Evolutionary conservation across 345 rosid genomes (phyloP).

Genomic region (Salix suchowensis): DNA sequence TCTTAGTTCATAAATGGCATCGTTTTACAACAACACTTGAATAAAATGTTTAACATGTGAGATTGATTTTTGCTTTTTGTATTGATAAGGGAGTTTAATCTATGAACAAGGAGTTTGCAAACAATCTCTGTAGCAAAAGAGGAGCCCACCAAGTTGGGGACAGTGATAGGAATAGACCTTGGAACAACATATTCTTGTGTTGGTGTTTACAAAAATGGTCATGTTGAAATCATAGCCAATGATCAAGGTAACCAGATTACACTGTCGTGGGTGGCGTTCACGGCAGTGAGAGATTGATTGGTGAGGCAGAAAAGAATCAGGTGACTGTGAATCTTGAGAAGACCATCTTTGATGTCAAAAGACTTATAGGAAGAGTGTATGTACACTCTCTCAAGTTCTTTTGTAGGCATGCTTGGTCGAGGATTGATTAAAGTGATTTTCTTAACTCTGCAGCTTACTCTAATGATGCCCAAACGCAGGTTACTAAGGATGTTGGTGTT

Average conservation of each 20-base stretch:
- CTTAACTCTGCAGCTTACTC: constrained; percentile 16
- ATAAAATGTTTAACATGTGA: too few relatives aligned
- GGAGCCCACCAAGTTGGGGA: constrained; percentile 73
- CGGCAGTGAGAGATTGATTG: constrained; percentile 88
- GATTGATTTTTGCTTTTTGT: too few relatives aligned
- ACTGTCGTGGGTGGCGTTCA: constrained; percentile 96
- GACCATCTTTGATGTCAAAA: constrained; percentile 28
- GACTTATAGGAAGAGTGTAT: constrained; percentile 31
- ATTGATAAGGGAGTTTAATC: constrained; percentile 11
- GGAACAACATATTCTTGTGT: constrained; percentile 97
- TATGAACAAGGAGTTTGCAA: constrained; percentile 51
- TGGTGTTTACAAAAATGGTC: constrained; percentile 94
- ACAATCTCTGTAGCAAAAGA: constrained; percentile 58
- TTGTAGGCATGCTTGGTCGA: not conserved
- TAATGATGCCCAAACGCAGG: constrained; percentile 29
- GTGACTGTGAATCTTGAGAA: constrained; percentile 19
- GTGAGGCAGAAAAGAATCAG: constrained; percentile 70
- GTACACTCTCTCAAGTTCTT: too few relatives aligned
- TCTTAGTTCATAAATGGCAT: too few relatives aligned
- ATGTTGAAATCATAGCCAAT: constrained; percentile 94
- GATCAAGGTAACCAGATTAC: constrained; percentile 99
- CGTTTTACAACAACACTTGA: too few relatives aligned
- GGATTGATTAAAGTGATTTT: not conserved
- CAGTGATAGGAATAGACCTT: constrained; percentile 91
- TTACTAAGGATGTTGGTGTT: constrained; percentile 23